phyloP scores from a whole-genome alignment of 2,329 filamentous ascomycete genomes.

The Neurospora sp. region DNA sequence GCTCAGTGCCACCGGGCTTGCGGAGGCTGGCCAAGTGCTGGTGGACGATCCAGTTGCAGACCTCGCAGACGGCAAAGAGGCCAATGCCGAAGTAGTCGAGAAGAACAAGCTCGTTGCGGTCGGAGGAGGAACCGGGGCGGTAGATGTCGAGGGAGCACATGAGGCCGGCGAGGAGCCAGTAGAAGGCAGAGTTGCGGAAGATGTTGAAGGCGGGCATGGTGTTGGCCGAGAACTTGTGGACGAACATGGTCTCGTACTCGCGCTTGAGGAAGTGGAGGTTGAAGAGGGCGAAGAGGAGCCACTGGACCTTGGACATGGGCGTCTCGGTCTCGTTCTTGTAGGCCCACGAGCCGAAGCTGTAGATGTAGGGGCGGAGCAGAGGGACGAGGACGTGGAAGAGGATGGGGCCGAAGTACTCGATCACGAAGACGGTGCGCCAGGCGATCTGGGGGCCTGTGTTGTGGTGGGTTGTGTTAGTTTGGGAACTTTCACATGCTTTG shows the following conservation, averaged over 20 bases:
- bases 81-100: conserved; percentile 59
- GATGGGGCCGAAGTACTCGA: conserved; percentile 90
- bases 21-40: conserved; percentile 68
- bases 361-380: conserved; percentile 63
- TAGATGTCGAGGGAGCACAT: conserved; percentile 82
- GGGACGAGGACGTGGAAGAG: conserved; percentile 72
- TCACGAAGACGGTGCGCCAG: conserved; percentile 88
- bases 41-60: conserved; percentile 73
- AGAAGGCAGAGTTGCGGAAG: conserved; percentile 90
- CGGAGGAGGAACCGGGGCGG: conserved; percentile 59
- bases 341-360: conserved; percentile 37
- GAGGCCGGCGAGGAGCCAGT: conserved; percentile 77
- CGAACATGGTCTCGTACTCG: conserved; percentile 85
- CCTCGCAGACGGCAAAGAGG: conserved; percentile 68
- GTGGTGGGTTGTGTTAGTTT: background rate
- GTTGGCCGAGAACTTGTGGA: conserved; percentile 88
- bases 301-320: conserved; percentile 57
- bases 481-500: background rate
- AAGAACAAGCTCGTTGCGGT: conserved; percentile 34
- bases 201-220: conserved; percentile 91
- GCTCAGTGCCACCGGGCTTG: conserved; percentile 68
- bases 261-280: conserved; percentile 85
- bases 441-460: conserved; percentile 68
- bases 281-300: conserved; percentile 63
- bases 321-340: conserved; percentile 34